These are phyloP conservation scores for Candida gorgasii DNA, from an alignment of 805 yeast species.

Conservation along the genomic window DNA sequence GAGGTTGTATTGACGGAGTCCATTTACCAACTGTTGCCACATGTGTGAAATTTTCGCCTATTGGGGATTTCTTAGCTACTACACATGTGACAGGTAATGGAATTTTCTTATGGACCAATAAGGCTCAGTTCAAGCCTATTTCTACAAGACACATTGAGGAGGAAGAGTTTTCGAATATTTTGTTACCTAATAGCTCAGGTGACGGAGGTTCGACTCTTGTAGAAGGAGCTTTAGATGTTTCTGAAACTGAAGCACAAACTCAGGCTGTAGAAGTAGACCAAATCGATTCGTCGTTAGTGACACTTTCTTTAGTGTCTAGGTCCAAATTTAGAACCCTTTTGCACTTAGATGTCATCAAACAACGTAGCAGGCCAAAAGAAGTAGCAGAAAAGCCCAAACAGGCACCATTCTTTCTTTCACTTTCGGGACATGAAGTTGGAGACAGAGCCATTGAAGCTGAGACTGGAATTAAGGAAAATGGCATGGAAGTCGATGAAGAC, in stretches of 20 bases:
- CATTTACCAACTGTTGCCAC: slow-evolving; percentile 79
- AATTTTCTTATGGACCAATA: slow-evolving; percentile 87
- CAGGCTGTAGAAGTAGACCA: slow-evolving; percentile 57
- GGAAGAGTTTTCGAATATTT: slow-evolving; percentile 62
- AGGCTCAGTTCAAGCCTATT: slow-evolving; percentile 77
- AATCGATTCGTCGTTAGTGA: slow-evolving; percentile 60
- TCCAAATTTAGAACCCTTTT: slow-evolving; percentile 75
- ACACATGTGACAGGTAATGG: slow-evolving; percentile 91
- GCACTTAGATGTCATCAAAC: slow-evolving; percentile 79
- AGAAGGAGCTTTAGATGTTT: slow-evolving; percentile 72
- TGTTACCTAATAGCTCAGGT: slow-evolving; percentile 77
- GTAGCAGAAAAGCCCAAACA: slow-evolving; percentile 82
- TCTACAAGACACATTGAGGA: slow-evolving; percentile 77
- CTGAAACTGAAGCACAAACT: slow-evolving; percentile 18
- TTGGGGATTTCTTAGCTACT: slow-evolving; percentile 89
- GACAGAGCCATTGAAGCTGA: slow-evolving; percentile 61
- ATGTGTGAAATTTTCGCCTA: slow-evolving; percentile 73
- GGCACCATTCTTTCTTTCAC: slow-evolving; percentile 76
- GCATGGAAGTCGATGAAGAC: slow-evolving; percentile 21
- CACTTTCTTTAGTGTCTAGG: slow-evolving; percentile 78
- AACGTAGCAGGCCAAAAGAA: slow-evolving; percentile 86
- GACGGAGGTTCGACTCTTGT: slow-evolving; percentile 70
- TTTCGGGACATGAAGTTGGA: slow-evolving; percentile 67
- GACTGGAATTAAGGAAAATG: slow-evolving; percentile 17
- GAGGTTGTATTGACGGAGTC: slow-evolving; percentile 94